Evolutionary conservation across 2,329 filamentous ascomycete genomes (phyloP).

Genomic region (Berkeleyomyces rouxiae): DNA sequence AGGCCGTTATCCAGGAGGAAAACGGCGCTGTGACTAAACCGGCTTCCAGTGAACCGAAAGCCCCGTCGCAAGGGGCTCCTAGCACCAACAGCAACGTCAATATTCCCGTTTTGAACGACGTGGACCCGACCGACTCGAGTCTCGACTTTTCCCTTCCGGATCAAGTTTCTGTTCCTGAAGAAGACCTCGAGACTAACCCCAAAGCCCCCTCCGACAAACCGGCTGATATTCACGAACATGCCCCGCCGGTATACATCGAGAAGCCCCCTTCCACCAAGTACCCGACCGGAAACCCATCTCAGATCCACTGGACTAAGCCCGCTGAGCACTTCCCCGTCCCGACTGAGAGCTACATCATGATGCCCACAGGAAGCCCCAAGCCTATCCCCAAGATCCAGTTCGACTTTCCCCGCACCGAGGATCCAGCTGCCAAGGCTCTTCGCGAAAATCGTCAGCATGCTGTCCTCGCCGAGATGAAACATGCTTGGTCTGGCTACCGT

Average conservation of each 20-base stretch:
- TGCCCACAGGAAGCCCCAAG: constrained; percentile 57
- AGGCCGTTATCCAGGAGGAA: not conserved
- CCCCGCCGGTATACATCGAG: not conserved
- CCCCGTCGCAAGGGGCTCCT: not conserved
- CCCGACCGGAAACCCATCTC: not conserved
- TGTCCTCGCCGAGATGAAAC: constrained; percentile 58
- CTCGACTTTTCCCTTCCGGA: constrained; percentile 9
- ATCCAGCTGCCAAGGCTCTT: constrained; percentile 38
- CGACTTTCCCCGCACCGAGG: constrained; percentile 46
- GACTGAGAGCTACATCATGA: constrained; percentile 49
- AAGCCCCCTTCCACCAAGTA: not conserved
- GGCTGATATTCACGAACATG: not conserved
- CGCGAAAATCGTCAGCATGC: constrained; percentile 46
- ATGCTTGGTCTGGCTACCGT: constrained; percentile 71
- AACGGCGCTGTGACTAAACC: not conserved
- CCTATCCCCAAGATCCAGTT: constrained; percentile 63
- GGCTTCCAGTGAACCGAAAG: not conserved
- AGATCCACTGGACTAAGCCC: constrained; percentile 56
- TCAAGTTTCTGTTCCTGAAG: not conserved
- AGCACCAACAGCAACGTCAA: not conserved
- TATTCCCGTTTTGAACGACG: constrained; percentile 4
- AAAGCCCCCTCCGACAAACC: not conserved
- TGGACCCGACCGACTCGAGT: not conserved
- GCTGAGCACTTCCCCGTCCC: constrained; percentile 64
- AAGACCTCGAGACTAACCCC: not conserved